These are phyloP conservation scores for Cladophialophora bantiana DNA, from an alignment of 2,329 filamentous ascomycete species.

Conservation along the genomic window DNA sequence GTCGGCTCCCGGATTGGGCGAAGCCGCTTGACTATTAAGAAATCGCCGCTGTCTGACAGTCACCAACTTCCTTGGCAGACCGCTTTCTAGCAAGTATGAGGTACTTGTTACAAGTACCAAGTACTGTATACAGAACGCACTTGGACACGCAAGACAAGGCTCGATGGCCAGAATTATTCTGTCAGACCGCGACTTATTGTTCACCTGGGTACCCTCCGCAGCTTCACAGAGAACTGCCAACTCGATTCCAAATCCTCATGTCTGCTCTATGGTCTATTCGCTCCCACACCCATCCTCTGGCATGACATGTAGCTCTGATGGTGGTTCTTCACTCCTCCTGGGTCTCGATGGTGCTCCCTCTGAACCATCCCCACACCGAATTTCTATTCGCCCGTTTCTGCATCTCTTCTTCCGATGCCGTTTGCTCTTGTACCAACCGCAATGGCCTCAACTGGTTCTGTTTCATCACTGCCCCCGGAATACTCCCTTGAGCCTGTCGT, in stretches of 20 bases:
- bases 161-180: too few species aligned
- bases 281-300: not conserved
- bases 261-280: not conserved
- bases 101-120: too few species aligned
- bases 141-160: too few species aligned
- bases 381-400: constrained; percentile 55
- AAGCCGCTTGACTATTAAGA: not conserved
- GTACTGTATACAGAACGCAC: too few species aligned
- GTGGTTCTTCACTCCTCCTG: constrained; percentile 26
- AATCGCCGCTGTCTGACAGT: not conserved
- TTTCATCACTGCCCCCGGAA: constrained; percentile 68
- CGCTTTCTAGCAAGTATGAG: not conserved
- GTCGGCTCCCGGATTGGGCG: not conserved
- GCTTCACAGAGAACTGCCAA: not conserved
- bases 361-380: constrained; percentile 57
- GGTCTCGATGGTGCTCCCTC: constrained; percentile 33
- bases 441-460: constrained; percentile 82
- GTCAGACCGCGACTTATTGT: too few species aligned
- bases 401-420: constrained; percentile 52
- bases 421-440: constrained; percentile 82
- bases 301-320: not conserved
- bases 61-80: not conserved
- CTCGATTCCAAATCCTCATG: not conserved
- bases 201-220: too few species aligned
- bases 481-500: constrained; percentile 66